Base-by-base conservation (phyloP, 331 rosid genomes). In the Phaseolus coccineus region DNA sequence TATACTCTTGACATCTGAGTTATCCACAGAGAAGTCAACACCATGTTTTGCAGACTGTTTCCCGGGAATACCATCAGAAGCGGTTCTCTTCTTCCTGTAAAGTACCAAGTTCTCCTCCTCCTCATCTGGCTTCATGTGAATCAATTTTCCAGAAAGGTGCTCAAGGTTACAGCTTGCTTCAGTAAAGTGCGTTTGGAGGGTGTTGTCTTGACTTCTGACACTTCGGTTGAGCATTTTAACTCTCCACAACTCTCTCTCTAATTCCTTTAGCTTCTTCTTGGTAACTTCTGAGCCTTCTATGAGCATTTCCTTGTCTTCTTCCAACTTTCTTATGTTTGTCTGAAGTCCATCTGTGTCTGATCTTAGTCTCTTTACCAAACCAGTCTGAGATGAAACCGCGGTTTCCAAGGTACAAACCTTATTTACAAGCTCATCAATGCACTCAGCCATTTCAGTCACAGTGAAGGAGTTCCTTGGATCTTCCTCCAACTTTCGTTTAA, bases 401-500 rank as follows among this genome's bases (percentile, higher is more conserved):
- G 92, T 90, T 81, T 96, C 97, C 80, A 96, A 80, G 5, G 83
- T 70, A 73, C 85, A 94, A 70, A 93, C 90, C 81, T 87, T 88
- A 46, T 73, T 89, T 16, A 96, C 99, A 42, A 96, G 96, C 67
- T 85, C 91, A 70, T 96, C 93, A 46, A 96, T 91, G 65, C 86
- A 90, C 77, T 91, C 99, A 16, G 96, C 97, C 76, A 96, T 84
- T 83, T 93, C 96, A 10, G 87, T 77, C 77, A 93, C 87, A 16
- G 90, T 87, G 83, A 91, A 27, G 25, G 87, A 33, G n/a, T 69
- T 67, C 6, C 81, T 48, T 42, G 92, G 78, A 69, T 82, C 82
- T 69, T 81, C 52, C 33, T 89, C 85, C 25, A 87, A 84, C 40
- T 82, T 80, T 57, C 85, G 84, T 50, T 77, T 77, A 59, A 88